Base-by-base conservation (phyloP, 768 basidiomycete species). In the Psilocybe subaeruginosa region DNA sequence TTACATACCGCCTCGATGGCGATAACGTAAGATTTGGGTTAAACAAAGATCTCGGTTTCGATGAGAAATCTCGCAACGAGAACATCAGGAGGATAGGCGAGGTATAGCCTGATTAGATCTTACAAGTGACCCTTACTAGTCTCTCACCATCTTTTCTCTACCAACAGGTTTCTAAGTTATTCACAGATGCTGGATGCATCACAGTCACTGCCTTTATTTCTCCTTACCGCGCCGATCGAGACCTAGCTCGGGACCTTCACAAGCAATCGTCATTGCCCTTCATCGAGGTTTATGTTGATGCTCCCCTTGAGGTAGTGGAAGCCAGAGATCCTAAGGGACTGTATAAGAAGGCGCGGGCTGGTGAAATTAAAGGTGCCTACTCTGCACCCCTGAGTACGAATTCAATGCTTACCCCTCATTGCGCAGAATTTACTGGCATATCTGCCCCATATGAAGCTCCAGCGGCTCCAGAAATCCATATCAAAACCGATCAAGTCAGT, bases 51-150 rank as follows among this genome's bases (percentile, higher is more conserved):
- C 88, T 98, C 43, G 93, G 94, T 3, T 98, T 98, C 69, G 91
- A 93, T 67, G 93, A 95, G 70, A 88, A 85, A 70, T 95, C 95
- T 52, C 85, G 95, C 58, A 92, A 91, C 64, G 93, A 97, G 76
- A 96, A 99, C 77, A 99, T 99, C 71, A 89, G 97, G 54, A 84
- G 97, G 59, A 97, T 99, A 63, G 94, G 95, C 66, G 97, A 99
- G 88, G 95, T 93, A 66, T 56, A 80, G 61, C 29, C 31, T 16
- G 39, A 35, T 19, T 29, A 37, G 16, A 51, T 35, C 17, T 30
- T 23, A 16, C 14, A 16, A 16, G 27, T 47, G 9, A 17, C n/a
- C 37, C 27, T 23, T 23, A 23, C 49, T 49, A 11, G 19, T 45
- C n/a, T 23, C 12, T 46, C 11, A 48, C 41, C 52, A n/a, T 41